These are phyloP conservation scores for Pseudohalonectria lignicola DNA, from an alignment of 2,329 filamentous ascomycete species.

Conservation along the genomic window DNA sequence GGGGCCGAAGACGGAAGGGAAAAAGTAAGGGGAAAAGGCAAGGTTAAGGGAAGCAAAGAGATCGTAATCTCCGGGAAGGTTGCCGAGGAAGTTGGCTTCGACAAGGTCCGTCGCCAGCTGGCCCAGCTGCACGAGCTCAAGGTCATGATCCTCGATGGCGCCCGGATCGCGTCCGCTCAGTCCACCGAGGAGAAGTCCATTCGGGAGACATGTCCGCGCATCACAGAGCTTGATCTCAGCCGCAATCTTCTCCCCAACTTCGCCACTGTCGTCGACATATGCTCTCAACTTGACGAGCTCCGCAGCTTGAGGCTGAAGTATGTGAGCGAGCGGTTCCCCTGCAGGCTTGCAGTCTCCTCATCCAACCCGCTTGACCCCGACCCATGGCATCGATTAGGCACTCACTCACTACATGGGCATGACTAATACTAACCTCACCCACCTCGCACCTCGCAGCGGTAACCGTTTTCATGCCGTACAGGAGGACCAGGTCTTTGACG, in stretches of 20 bases:
- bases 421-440: too few relatives aligned
- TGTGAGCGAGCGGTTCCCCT: too few relatives aligned
- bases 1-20: too few relatives aligned
- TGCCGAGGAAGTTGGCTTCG: conserved; percentile 89
- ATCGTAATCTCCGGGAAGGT: conserved; percentile 70
- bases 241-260: conserved; percentile 68
- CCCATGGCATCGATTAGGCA: too few relatives aligned
- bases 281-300: conserved; percentile 55
- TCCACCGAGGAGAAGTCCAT: conserved; percentile 25
- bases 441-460: conserved; percentile 43
- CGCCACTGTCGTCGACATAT: conserved; percentile 58
- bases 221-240: conserved; percentile 74
- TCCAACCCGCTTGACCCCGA: neutral
- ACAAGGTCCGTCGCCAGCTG: conserved; percentile 76
- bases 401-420: too few relatives aligned
- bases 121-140: conserved; percentile 67
- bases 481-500: conserved; percentile 23
- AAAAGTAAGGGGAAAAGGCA: too few relatives aligned
- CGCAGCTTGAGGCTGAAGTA: conserved; percentile 62
- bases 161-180: conserved; percentile 41
- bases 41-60: too few relatives aligned
- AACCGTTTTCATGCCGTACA: conserved; percentile 54
- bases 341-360: conserved; percentile 4
- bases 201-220: conserved; percentile 46
- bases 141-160: conserved; percentile 71